Percentiles rank a stretch among this genome's conserved stretches.
Evolutionary conservation across 2,329 filamentous ascomycete species (phyloP).

Genomic region (Mollisiaceae sp.): DNA sequence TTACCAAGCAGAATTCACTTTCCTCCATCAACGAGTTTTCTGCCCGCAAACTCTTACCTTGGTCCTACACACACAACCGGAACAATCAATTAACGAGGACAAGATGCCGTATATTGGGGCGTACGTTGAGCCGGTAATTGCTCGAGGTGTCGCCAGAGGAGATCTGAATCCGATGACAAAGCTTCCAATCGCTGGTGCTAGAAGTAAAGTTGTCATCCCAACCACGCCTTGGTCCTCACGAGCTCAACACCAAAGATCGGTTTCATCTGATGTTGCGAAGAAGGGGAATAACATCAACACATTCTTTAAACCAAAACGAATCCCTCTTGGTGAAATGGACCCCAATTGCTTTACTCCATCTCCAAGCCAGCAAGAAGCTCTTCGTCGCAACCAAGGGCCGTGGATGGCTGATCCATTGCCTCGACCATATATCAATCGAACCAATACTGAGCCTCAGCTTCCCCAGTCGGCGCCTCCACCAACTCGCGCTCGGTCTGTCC

Average conservation of each 20-base stretch:
- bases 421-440: conserved; percentile 37
- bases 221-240: conserved; percentile 29
- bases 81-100: conserved; percentile 65
- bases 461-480: conserved; percentile 42
- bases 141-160: conserved; percentile 76
- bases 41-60: conserved; percentile 75
- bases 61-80: conserved; percentile 75
- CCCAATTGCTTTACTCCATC: conserved; percentile 71
- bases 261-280: conserved; percentile 57
- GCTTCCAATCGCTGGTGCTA: conserved; percentile 48
- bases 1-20: conserved; percentile 86
- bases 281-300: conserved; percentile 64
- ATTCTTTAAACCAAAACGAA: conserved; percentile 67
- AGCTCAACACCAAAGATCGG: conserved; percentile 23
- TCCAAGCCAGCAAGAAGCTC: conserved; percentile 64
- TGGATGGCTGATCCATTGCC: conserved; percentile 59
- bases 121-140: conserved; percentile 70
- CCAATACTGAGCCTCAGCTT: conserved; percentile 35
- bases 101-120: conserved; percentile 83
- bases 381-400: conserved; percentile 58
- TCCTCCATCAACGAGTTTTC: conserved; percentile 93
- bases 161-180: conserved; percentile 93
- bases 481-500: conserved; percentile 47
- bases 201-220: conserved; percentile 29
- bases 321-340: conserved; percentile 69